These are phyloP conservation scores for Tolypocladium ophioglossoides DNA, from an alignment of 2,329 filamentous ascomycete species.

Conservation along the genomic window DNA sequence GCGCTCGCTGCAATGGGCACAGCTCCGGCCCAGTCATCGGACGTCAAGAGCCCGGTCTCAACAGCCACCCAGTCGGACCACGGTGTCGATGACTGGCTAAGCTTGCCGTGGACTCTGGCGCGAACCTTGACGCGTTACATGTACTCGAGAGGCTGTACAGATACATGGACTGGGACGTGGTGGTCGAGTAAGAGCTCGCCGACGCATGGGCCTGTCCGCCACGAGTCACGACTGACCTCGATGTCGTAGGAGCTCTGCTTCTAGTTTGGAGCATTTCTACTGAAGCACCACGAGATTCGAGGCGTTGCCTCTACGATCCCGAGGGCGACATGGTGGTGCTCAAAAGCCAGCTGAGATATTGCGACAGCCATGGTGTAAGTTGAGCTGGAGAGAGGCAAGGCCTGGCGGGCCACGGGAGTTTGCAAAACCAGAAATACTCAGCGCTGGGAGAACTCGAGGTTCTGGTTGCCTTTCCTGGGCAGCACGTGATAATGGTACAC, in stretches of 20 bases:
- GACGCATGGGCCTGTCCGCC: neutral
- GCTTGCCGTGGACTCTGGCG: slow-evolving; percentile 20
- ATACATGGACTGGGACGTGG: slow-evolving; percentile 27
- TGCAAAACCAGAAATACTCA: too few species aligned
- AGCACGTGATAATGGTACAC: too few species aligned
- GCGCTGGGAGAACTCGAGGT: too few species aligned
- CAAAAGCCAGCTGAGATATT: slow-evolving; percentile 28
- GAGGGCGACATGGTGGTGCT: slow-evolving; percentile 28
- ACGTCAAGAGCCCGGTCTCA: slow-evolving; percentile 21
- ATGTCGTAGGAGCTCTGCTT: slow-evolving; percentile 32
- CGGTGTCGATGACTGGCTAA: slow-evolving; percentile 7
- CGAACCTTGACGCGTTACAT: slow-evolving; percentile 21
- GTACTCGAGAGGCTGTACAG: slow-evolving; percentile 18
- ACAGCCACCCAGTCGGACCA: slow-evolving; percentile 20
- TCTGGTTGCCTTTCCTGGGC: too few species aligned
- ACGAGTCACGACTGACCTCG: slow-evolving; percentile 25
- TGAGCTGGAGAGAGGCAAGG: too few species aligned
- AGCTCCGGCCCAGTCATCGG: slow-evolving; percentile 19
- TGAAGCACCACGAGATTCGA: slow-evolving; percentile 36
- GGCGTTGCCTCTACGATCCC: slow-evolving; percentile 33
- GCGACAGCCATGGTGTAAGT: slow-evolving; percentile 21
- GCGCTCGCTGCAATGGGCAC: slow-evolving; percentile 18
- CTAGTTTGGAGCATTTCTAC: slow-evolving; percentile 27
- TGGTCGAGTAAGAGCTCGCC: slow-evolving; percentile 19
- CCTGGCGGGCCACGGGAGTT: too few species aligned